Percentiles rank a stretch among this genome's conserved stretches.
Evolutionary conservation across 495 filamentous ascomycete genomes (phyloP).

Genomic region (Copromyces sp.): DNA sequence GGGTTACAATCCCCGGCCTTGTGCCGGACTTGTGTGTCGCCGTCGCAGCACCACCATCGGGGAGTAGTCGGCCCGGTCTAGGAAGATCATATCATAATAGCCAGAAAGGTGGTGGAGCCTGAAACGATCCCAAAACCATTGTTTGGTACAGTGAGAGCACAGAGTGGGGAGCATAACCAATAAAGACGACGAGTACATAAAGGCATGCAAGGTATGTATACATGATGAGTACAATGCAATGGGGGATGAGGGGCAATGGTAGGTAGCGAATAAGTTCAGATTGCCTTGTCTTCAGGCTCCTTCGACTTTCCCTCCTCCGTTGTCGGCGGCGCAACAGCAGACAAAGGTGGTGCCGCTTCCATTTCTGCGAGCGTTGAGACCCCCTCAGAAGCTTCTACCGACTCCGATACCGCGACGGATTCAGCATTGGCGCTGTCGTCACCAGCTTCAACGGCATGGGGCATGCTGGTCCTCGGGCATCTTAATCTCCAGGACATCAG

Average conservation of each 20-base stretch:
- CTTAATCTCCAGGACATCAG: slow-evolving; percentile 10
- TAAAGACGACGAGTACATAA: neutral
- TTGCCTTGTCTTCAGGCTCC: neutral
- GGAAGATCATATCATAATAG: neutral
- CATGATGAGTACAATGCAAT: neutral
- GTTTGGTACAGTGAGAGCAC: neutral
- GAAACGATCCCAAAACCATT: neutral
- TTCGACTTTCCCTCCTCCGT: neutral
- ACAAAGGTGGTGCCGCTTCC: neutral
- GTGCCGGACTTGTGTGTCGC: neutral
- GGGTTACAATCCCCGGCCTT: neutral
- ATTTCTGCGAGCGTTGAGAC: neutral
- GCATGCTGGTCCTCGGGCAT: neutral
- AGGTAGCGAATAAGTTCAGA: neutral
- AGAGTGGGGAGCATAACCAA: neutral
- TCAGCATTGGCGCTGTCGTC: neutral
- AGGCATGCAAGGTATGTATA: neutral
- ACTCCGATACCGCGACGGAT: neutral
- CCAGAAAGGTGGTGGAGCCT: neutral
- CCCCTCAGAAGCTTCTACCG: neutral
- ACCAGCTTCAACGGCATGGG: neutral
- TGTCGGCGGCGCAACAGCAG: neutral
- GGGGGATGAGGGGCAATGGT: neutral
- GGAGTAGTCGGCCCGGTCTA: neutral
- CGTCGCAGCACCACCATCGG: neutral